Percentiles rank a stretch among this genome's conserved stretches.
These are phyloP conservation scores for Pisolithus microcarpus DNA, from an alignment of 768 basidiomycete genomes.

Conservation along the genomic window DNA sequence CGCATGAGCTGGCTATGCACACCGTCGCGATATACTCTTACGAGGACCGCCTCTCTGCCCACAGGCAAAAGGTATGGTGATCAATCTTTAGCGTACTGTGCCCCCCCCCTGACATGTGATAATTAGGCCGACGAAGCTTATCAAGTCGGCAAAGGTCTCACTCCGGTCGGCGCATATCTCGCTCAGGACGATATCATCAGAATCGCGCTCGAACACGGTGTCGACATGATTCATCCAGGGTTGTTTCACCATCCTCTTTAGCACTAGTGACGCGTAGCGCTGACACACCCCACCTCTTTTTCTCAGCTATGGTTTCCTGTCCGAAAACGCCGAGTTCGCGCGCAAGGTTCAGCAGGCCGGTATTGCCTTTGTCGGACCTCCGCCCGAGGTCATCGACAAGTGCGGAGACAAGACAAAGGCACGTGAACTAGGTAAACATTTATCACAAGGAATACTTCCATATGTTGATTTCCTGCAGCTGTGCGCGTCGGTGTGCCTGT, in stretches of 20 bases:
- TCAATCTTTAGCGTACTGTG: constrained; percentile 25
- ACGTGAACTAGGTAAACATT: constrained; percentile 62
- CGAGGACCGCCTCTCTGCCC: constrained; percentile 94
- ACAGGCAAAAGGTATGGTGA: constrained; percentile 81
- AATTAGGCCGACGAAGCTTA: constrained; percentile 93
- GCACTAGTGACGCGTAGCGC: constrained; percentile 2
- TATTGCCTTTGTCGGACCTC: constrained; percentile 91
- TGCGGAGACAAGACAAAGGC: constrained; percentile 99
- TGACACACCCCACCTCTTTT: background rate
- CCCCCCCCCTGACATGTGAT: constrained; percentile 6
- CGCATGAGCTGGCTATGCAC: constrained; percentile 98
- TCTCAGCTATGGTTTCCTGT: constrained; percentile 88
- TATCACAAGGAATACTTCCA: constrained; percentile 6
- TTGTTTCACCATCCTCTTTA: constrained; percentile 25
- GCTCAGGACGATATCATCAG: constrained; percentile 96
- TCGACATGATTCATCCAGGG: constrained; percentile 99
- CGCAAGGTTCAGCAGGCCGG: constrained; percentile 97
- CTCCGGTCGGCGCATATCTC: constrained; percentile 95
- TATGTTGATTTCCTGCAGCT: constrained; percentile 37
- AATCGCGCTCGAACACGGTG: constrained; percentile 94
- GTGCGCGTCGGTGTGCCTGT: constrained; percentile 90
- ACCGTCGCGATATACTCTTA: constrained; percentile 98
- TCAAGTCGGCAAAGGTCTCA: constrained; percentile 92
- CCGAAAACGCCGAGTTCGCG: constrained; percentile 97
- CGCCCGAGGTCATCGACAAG: constrained; percentile 93